Base-by-base conservation (phyloP, 441 rosid species). In the Lepidium campestre region DNA sequence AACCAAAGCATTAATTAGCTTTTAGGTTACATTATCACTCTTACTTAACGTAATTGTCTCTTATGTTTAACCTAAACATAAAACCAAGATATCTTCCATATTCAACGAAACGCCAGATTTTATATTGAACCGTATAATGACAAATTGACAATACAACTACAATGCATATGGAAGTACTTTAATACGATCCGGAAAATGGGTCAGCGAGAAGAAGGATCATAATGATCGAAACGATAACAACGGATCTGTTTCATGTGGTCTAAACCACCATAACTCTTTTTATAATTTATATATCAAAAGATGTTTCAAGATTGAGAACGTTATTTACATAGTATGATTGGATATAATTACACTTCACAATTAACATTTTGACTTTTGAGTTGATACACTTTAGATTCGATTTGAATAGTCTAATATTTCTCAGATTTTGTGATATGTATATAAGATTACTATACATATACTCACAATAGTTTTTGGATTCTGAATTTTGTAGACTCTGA, bases 221-320 rank as follows among this genome's bases (percentile, higher is more conserved):
- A 37, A 55, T 56, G 75, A 71, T 64, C 48, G 37, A 64, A 34
- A 71, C 75, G 75, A 57, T 71, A 71, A 64, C 65, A 71, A 57
- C 60, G 75, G 75, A 71, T 71, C 70, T 25, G 48, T 67, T 71
- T 50, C 64, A 78, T 71, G 67, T 74, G 75, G 54, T 64, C 15
- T 71, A 64, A 64, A 71, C 4, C 50, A 25, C 69, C 42, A 53
- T 34, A 23, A 54, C 74, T 62, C 68, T 54, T 48, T 50, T 13
- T 25, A 54, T 62, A 37, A 37, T 59, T 60, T 31, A 42, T 71
- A 62, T 42, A 60, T 46, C 69, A 62, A 62, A 46, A 61, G 17
- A 22, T 61, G 68, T 61, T 4, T 5, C 47, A 52, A 61, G 68
- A 31, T 52, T 50, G 61, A 50, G 8, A 31, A 50, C 32, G 53